Conservation (phyloP, 805 yeast species). For the Phaffomyces thermotolerans region DNA sequence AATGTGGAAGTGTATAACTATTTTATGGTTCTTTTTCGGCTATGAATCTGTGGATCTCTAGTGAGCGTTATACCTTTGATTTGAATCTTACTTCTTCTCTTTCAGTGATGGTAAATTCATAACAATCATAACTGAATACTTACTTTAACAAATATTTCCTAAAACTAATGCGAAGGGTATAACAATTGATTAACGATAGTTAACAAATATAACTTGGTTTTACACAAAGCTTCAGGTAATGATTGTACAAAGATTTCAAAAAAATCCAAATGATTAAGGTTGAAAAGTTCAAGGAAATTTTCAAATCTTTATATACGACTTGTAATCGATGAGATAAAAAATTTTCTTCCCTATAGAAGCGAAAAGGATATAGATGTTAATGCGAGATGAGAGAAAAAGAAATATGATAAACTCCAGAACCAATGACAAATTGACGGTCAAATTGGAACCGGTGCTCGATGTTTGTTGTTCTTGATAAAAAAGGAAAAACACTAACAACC, state of each 20-base stretch:
- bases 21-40: too few relatives aligned
- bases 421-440: slow-evolving; percentile 6
- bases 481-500: slow-evolving; percentile 6
- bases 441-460: slow-evolving; percentile 6
- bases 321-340: not conserved
- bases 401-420: slow-evolving; percentile 2
- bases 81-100: not conserved
- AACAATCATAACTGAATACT: not conserved
- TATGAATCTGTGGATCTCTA: too few relatives aligned
- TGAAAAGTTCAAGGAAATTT: slow-evolving; percentile 2
- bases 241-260: slow-evolving; percentile 5
- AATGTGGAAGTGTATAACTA: too few relatives aligned
- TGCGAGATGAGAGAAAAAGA: slow-evolving; percentile 7
- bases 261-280: not conserved
- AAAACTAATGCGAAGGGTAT: slow-evolving; percentile 7
- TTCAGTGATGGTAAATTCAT: not conserved
- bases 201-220: not conserved
- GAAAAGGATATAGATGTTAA: slow-evolving; percentile 2
- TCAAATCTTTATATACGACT: slow-evolving; percentile 7
- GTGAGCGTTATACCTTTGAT: too few relatives aligned
- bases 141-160: slow-evolving; percentile 6
- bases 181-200: slow-evolving; percentile 2
- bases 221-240: slow-evolving; percentile 10
- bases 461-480: slow-evolving; percentile 2
- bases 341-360: slow-evolving; percentile 5